Conservation (phyloP, 208 protist species). For the Strigomonas galati region DNA sequence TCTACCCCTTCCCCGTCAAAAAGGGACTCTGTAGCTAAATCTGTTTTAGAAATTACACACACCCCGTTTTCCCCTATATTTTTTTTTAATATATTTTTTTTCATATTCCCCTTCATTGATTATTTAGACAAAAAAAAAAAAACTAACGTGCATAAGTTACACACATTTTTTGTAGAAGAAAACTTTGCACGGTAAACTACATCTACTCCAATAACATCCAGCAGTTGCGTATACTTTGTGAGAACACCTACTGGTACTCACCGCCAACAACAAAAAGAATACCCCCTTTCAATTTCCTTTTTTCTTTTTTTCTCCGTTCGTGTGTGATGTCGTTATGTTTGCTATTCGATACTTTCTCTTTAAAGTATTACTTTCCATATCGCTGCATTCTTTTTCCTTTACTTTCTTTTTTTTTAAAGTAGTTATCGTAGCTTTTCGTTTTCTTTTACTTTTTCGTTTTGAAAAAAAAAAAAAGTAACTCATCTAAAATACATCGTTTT, state of each 20-base stretch:
- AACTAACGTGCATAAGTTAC: not conserved
- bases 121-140: not conserved
- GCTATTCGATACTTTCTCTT: not conserved
- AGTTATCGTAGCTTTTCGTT: not conserved
- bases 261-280: not conserved
- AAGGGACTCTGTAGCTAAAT: not conserved
- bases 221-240: too few species aligned
- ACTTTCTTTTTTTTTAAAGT: conserved; percentile 2
- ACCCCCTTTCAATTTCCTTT: not conserved
- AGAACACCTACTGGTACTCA: too few species aligned
- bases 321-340: conserved; percentile 14
- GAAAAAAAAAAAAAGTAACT: not conserved
- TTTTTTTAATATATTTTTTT: conserved; percentile 8
- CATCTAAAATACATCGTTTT: conserved; percentile 1
- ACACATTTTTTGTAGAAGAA: not conserved
- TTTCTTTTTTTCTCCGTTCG: conserved; percentile 11
- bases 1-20: conserved; percentile 26
- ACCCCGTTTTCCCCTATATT: not conserved
- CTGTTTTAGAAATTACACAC: not conserved
- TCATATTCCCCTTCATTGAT: not conserved
- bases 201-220: too few species aligned
- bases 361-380: not conserved
- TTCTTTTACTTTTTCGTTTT: conserved; percentile 8
- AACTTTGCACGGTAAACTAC: not conserved
- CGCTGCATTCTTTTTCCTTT: not conserved